phyloP scores from a whole-genome alignment of 1,139 yeast genomes.

The Meyerozyma elateridarum region DNA sequence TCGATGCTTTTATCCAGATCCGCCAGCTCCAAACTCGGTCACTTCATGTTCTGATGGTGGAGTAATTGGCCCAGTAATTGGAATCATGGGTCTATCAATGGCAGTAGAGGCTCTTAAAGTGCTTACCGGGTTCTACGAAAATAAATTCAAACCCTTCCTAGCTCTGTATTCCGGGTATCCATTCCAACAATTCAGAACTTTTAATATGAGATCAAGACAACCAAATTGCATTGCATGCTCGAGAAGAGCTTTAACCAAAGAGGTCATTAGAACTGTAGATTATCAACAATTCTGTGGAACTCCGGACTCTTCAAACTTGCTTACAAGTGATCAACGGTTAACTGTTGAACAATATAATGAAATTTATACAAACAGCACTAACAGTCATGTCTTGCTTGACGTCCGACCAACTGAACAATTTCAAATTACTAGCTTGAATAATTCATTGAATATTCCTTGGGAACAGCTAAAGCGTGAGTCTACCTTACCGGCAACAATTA shows the following conservation, averaged over 20 bases:
- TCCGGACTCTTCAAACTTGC: constrained; percentile 37
- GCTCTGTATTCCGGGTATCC: constrained; percentile 72
- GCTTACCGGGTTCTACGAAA: constrained; percentile 50
- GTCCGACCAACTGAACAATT: constrained; percentile 81
- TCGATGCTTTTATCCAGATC: constrained; percentile 85
- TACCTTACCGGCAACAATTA: constrained; percentile 32
- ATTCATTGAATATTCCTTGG: constrained; percentile 63
- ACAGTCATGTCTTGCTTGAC: constrained; percentile 48
- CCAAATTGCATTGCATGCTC: constrained; percentile 58
- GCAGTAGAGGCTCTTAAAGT: constrained; percentile 83
- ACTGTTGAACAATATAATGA: constrained; percentile 40
- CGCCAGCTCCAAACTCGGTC: constrained; percentile 82
- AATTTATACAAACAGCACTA: constrained; percentile 8
- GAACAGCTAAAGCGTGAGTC: no score
- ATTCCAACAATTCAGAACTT: constrained; percentile 61
- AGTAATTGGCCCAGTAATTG: constrained; percentile 93
- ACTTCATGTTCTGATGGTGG: constrained; percentile 94
- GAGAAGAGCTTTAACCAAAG: no score
- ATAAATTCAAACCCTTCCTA: constrained; percentile 63
- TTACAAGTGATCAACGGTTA: constrained; percentile 41
- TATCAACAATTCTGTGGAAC: constrained; percentile 76
- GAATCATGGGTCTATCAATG: constrained; percentile 83
- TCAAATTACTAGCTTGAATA: constrained; percentile 56
- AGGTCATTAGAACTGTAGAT: constrained; percentile 46
- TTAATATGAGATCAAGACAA: constrained; percentile 75